Evolutionary conservation across 2,329 filamentous ascomycete species (phyloP).

Genomic region (Fusarium duplospermum): DNA sequence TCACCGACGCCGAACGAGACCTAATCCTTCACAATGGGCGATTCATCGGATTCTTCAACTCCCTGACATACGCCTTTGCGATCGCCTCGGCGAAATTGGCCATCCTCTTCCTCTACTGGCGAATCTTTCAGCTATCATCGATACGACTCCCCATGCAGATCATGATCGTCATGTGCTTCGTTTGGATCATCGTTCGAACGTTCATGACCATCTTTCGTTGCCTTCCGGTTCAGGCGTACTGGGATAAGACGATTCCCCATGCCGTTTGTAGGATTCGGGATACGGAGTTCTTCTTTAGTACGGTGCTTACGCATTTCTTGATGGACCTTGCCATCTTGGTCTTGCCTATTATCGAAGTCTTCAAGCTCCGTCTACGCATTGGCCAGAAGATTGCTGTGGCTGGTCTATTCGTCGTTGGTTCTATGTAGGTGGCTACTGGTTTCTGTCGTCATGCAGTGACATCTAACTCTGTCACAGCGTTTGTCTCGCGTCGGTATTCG

Average conservation of each 20-base stretch:
- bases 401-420: conserved; percentile 20
- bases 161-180: conserved; percentile 30
- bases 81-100: conserved; percentile 45
- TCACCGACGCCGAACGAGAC: conserved; percentile 3
- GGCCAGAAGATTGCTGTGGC: conserved; percentile 24
- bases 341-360: conserved; percentile 22
- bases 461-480: conserved; percentile 16
- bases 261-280: neutral
- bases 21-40: conserved; percentile 25
- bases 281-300: neutral
- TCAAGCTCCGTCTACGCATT: conserved; percentile 17
- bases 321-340: conserved; percentile 20
- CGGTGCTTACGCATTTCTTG: neutral
- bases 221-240: neutral
- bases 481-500: conserved; percentile 31
- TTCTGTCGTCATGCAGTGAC: rapidly evolving
- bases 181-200: conserved; percentile 40
- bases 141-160: conserved; percentile 45
- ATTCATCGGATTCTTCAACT: conserved; percentile 28
- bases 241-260: neutral
- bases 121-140: conserved; percentile 42
- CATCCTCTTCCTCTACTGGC: conserved; percentile 46
- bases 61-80: conserved; percentile 40
- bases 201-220: neutral
- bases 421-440: neutral